Evolutionary conservation across 169 alveolate genomes (phyloP).

Genomic region (Plasmodium vivax): DNA sequence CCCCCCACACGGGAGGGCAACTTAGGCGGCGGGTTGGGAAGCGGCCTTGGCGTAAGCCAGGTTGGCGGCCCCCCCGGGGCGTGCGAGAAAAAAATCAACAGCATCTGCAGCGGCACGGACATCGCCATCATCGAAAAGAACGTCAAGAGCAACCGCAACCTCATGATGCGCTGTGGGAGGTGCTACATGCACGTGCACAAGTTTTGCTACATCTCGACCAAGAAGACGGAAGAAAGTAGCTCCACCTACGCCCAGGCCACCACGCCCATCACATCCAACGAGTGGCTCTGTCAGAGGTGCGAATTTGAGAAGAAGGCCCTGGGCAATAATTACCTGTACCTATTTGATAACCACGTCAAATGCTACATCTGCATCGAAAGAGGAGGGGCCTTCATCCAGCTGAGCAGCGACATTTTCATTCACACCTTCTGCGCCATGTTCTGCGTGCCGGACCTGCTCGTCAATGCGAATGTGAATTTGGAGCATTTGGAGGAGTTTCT

Average conservation of each 20-base stretch:
- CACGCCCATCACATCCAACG: constrained; percentile 12
- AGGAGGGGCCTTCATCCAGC: constrained; percentile 71
- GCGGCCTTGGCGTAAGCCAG: not conserved
- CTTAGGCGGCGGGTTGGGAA: not conserved
- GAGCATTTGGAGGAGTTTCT: constrained; percentile 37
- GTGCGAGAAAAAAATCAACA: constrained; percentile 1
- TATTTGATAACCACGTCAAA: constrained; percentile 40
- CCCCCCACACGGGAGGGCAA: not conserved
- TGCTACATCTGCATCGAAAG: constrained; percentile 72
- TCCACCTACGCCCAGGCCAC: not conserved
- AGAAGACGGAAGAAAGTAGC: constrained; percentile 36
- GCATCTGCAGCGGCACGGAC: not conserved
- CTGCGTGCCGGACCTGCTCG: constrained; percentile 61
- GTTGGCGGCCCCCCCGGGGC: not conserved
- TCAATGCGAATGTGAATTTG: constrained; percentile 27
- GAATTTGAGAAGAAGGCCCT: constrained; percentile 60
- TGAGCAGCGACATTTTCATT: constrained; percentile 21
- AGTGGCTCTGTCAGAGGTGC: constrained; percentile 73
- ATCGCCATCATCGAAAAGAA: constrained; percentile 22
- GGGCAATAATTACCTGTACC: constrained; percentile 51
- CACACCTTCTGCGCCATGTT: constrained; percentile 68
- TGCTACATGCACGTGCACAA: constrained; percentile 73
- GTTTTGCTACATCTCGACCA: constrained; percentile 57
- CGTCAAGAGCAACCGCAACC: constrained; percentile 19
- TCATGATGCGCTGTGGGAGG: constrained; percentile 50